These are phyloP conservation scores for Colletotrichum eleusines DNA, from an alignment of 2,329 filamentous ascomycete genomes.

Conservation along the genomic window DNA sequence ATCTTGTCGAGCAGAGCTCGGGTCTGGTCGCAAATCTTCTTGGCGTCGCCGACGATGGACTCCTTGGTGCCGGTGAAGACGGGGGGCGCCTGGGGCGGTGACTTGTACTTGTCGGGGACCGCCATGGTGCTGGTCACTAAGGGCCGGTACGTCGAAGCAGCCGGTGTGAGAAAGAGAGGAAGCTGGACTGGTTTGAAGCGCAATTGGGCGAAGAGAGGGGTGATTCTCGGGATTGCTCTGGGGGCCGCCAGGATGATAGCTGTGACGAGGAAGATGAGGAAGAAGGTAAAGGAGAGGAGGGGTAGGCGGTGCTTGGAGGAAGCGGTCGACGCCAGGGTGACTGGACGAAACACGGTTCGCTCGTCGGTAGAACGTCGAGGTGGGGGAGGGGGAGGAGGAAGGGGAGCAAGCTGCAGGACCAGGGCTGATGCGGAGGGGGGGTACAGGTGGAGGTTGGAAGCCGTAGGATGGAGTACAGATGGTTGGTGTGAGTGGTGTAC, in stretches of 20 bases:
- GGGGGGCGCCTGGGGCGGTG: slow-evolving; percentile 82
- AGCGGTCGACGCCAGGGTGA: slow-evolving; percentile 55
- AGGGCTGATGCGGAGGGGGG: slow-evolving; percentile 13
- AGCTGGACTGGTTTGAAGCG: slow-evolving; percentile 53
- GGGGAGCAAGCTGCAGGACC: slow-evolving; percentile 26
- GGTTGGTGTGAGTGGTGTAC: not conserved
- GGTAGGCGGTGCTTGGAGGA: slow-evolving; percentile 41
- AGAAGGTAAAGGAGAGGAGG: slow-evolving; percentile 60
- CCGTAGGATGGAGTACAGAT: too few species aligned
- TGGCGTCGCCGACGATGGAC: slow-evolving; percentile 75
- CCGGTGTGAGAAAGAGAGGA: slow-evolving; percentile 45
- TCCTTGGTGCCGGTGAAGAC: slow-evolving; percentile 81
- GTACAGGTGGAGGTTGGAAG: too few species aligned
- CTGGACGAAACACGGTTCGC: slow-evolving; percentile 32
- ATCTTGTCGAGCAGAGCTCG: slow-evolving; percentile 75
- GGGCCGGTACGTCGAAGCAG: slow-evolving; percentile 47
- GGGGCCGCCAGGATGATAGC: slow-evolving; percentile 76
- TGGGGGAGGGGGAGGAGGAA: slow-evolving; percentile 30
- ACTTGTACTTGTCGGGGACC: slow-evolving; percentile 73
- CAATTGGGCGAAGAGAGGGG: slow-evolving; percentile 68
- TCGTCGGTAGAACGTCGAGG: slow-evolving; percentile 32
- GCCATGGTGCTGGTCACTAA: slow-evolving; percentile 69
- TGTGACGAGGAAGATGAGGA: slow-evolving; percentile 67
- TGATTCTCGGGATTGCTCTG: slow-evolving; percentile 69
- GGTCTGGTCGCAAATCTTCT: slow-evolving; percentile 72